Base-by-base conservation (phyloP, 495 filamentous ascomycete genomes). In the Aspergillus olivimuriae region DNA sequence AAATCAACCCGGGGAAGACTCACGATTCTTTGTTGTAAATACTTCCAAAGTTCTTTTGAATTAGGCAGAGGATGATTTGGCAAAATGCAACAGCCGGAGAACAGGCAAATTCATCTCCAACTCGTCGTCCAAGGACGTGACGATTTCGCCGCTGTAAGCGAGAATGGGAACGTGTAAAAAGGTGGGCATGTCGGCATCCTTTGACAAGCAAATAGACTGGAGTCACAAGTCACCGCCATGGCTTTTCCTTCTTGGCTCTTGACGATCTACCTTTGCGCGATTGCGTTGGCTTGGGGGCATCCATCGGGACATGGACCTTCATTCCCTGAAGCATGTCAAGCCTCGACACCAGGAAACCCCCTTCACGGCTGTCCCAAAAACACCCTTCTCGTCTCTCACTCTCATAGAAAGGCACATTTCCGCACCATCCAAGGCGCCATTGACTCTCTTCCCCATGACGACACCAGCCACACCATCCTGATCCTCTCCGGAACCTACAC, bases 241-340 rank as follows among this genome's bases (percentile, higher is more conserved):
- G 12, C 36, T 42, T 23, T 38, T 36, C 41, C n/a, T 41, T 33
- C 22, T 36, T n/a, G n/a, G n/a, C 32, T 37, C 28, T 48, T 15
- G 30, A 33, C 15, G 17, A 10, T 28, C 39, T 30, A 9, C 8
- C 14, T 31, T n/a, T n/a, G n/a, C n/a, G n/a, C n/a, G n/a, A n/a
- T n/a, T n/a, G n/a, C n/a, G n/a, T n/a, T n/a, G n/a, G n/a, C n/a
- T n/a, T n/a, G n/a, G n/a, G n/a, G n/a, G n/a, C n/a, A n/a, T n/a
- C n/a, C n/a, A n/a, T n/a, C 14, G 2, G 1, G 12, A 39, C 14
- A 39, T 39, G 20, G 20, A 20, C 3, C 10, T 11, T 39, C 4
- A n/a, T 28, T 34, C 39, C 26, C 34, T 42, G 15, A 9, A 34
- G 32, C 6, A 18, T 34, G 33, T 34, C 19, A 18, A 14, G 33